Evolutionary conservation across 2,329 filamentous ascomycete species (phyloP), one percentile per base, ranked within the genome.

Genomic region (Colletotrichum costaricense): DNA sequence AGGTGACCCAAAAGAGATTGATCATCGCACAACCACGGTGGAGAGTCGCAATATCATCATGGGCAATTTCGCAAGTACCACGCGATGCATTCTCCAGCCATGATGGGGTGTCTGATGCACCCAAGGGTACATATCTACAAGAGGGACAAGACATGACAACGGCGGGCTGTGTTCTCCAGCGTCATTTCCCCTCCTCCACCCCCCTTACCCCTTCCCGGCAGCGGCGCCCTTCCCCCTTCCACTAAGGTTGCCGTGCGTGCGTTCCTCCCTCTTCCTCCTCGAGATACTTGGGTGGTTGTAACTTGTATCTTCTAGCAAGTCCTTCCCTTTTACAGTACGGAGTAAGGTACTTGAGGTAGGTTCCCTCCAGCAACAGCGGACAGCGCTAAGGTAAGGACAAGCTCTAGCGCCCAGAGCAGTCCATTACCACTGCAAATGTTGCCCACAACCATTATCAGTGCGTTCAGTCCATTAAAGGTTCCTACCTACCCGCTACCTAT

Each of bases 131-230:
- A 49, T 9, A 7, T 49, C 42, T 49, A 49, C 42, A 49, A 22
- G 42, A 49, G 42, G 42, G n/a, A n/a, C 42, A 69, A 72, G 54
- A 60, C 60, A 62, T 14, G 26, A 70, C 60, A 66, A 52, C 67
- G 35, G 70, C 66, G n/a, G 42, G 54, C 59, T 54, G 67, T 72
- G 60, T 38, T 54, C 66, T 70, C 70, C 60, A 70, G 55, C 60
- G 59, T 73, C 70, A 73, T 73, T 73, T 73, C 70, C 70, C 66
- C 70, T 72, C 70, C 63, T 68, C 66, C 46, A 63, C 46, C 69
- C 70, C 69, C 66, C 66, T 59, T 55, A 12, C 38, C 69, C 69
- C 58, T 19, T 57, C 49, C 57, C 38, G 30, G 55, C 52, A 35
- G 35, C n/a, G 56, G 26, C 35, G 28, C 30, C 14, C 49, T 62